Conservation (phyloP, 1,284 basidiomycete genomes). For the Apiotrichum porosum region DNA sequence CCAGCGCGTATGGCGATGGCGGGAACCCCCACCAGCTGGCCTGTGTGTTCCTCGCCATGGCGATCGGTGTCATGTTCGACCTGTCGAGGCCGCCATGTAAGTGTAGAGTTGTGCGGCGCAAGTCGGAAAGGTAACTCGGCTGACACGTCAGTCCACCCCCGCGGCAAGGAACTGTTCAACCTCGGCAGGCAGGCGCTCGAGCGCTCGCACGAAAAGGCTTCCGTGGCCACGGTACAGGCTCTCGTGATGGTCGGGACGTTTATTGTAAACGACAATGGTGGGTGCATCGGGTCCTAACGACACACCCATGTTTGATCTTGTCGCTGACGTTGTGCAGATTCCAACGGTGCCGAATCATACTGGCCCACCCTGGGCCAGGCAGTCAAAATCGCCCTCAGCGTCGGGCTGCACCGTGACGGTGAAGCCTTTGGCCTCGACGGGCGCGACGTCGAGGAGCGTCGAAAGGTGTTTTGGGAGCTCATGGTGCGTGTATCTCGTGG, state of each 20-base stretch:
- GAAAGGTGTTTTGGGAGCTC: conserved; percentile 45
- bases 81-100: conserved; percentile 35
- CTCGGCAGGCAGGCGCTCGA: conserved; percentile 38
- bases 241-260: conserved; percentile 40
- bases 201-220: conserved; percentile 32
- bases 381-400: conserved; percentile 36
- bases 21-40: conserved; percentile 43
- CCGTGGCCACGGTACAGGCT: conserved; percentile 42
- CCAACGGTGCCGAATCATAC: conserved; percentile 37
- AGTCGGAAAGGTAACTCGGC: too few species aligned
- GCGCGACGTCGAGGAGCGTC: conserved; percentile 38
- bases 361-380: conserved; percentile 45
- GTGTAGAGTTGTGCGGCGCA: too few species aligned
- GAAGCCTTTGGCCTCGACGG: conserved; percentile 34
- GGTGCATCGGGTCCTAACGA: background rate
- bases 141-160: too few species aligned
- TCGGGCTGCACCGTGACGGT: conserved; percentile 47
- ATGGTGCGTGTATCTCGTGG: conserved; percentile 20
- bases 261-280: conserved; percentile 38
- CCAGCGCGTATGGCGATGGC: conserved; percentile 35
- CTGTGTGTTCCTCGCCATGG: conserved; percentile 46
- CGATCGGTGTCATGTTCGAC: conserved; percentile 43
- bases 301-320: background rate
- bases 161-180: conserved; percentile 36
- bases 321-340: conserved; percentile 6